These are phyloP conservation scores for Rhazya stricta DNA, from an alignment of 257 asterid species.

Conservation along the genomic window DNA sequence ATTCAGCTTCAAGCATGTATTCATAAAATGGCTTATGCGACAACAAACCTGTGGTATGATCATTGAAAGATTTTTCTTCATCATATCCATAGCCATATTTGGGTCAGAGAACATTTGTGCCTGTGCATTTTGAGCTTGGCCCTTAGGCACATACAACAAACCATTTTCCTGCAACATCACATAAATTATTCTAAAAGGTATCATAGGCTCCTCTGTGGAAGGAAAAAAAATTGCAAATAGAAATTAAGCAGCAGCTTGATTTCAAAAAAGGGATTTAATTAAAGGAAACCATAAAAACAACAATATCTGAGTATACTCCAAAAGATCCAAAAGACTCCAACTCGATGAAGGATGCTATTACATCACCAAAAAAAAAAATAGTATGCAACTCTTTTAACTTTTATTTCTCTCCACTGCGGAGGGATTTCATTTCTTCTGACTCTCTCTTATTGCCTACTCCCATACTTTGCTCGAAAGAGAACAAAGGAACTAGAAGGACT, in stretches of 20 bases:
- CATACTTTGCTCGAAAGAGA: not conserved
- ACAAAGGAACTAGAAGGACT: not conserved
- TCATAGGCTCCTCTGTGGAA: not conserved
- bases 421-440: not conserved
- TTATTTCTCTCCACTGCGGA: not conserved
- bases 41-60: slow-evolving; percentile 81
- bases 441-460: not conserved
- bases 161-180: slow-evolving; percentile 74
- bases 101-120: slow-evolving; percentile 99
- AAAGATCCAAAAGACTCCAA: not conserved
- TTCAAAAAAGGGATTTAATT: not conserved
- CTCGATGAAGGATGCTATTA: not conserved
- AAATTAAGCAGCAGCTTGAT: not conserved
- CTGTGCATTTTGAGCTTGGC: slow-evolving; percentile 83
- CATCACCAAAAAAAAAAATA: not conserved
- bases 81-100: slow-evolving; percentile 98
- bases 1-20: slow-evolving; percentile 11
- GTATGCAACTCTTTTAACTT: not conserved
- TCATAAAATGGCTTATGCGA: slow-evolving; percentile 16
- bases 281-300: not conserved
- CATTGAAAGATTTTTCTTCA: slow-evolving; percentile 94
- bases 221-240: not conserved
- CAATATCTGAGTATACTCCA: not conserved
- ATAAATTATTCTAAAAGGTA: slow-evolving; percentile 7
- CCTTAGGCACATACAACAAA: slow-evolving; percentile 75